Percentiles rank a stretch among this genome's conserved stretches.
Conservation (phyloP, 441 rosid species). For the Viola pubescens region DNA sequence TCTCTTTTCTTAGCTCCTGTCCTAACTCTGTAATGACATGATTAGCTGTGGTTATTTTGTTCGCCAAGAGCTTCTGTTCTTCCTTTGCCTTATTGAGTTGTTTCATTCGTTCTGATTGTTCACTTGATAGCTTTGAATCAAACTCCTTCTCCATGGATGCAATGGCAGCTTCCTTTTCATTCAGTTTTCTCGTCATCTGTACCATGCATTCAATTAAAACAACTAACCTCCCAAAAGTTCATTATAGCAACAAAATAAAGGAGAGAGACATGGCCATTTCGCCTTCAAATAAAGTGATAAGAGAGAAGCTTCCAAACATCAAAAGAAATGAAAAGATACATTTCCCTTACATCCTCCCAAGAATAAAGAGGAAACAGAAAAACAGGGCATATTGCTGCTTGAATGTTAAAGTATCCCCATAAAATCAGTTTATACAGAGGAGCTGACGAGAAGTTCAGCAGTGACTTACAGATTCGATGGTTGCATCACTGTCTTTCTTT, state of each 20-base stretch:
- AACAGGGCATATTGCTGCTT: background rate
- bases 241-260: background rate
- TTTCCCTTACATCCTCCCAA: background rate
- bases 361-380: background rate
- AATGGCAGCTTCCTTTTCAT: constrained; percentile 59
- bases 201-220: constrained; percentile 16
- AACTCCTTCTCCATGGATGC: constrained; percentile 46
- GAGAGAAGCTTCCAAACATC: background rate
- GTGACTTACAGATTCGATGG: constrained; percentile 61
- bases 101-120: constrained; percentile 49
- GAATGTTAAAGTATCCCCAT: constrained; percentile 9
- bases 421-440: background rate
- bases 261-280: background rate
- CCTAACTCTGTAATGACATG: constrained; percentile 50
- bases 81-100: constrained; percentile 47
- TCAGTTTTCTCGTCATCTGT: constrained; percentile 60
- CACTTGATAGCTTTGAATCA: constrained; percentile 43
- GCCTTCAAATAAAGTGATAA: background rate
- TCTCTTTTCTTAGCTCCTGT: constrained; percentile 62
- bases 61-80: constrained; percentile 44
- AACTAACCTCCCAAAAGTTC: background rate
- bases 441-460: constrained; percentile 9
- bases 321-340: background rate
- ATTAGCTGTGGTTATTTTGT: constrained; percentile 58
- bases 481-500: constrained; percentile 37